A percentile compares a stretch with the other conserved stretches of the same genome.
phyloP scores from a whole-genome alignment of 441 rosid species.

The Iberis amara region DNA sequence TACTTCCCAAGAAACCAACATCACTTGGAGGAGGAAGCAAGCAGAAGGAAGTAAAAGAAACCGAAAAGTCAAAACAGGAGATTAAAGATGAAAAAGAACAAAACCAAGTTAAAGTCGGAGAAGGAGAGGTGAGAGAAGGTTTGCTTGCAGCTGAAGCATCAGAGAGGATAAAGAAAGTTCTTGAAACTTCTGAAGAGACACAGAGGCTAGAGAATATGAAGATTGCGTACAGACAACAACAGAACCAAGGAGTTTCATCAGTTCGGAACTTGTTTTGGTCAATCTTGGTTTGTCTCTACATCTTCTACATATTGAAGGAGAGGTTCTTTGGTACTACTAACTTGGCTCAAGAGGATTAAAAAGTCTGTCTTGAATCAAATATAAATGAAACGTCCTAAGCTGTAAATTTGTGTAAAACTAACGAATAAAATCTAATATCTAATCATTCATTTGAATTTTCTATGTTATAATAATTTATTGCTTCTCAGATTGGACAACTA shows the following conservation, averaged over 20 bases:
- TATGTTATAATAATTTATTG: not conserved
- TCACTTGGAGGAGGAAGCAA: slow-evolving; percentile 27
- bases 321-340: slow-evolving; percentile 23
- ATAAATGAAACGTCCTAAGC: not conserved
- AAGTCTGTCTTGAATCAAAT: not conserved
- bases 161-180: slow-evolving; percentile 25
- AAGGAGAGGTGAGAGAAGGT: slow-evolving; percentile 18
- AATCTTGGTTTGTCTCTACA: slow-evolving; percentile 27
- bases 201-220: slow-evolving; percentile 24
- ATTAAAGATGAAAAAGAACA: slow-evolving; percentile 17
- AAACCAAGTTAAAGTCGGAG: not conserved
- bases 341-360: slow-evolving; percentile 17
- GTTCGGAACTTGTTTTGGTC: slow-evolving; percentile 31
- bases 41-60: slow-evolving; percentile 23
- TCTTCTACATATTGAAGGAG: slow-evolving; percentile 31
- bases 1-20: slow-evolving; percentile 25
- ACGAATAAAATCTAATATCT: slow-evolving; percentile 1
- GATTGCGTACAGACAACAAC: slow-evolving; percentile 8
- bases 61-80: slow-evolving; percentile 20
- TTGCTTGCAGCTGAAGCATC: slow-evolving; percentile 33
- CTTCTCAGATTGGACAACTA: not conserved
- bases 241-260: slow-evolving; percentile 21
- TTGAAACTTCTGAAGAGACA: slow-evolving; percentile 24
- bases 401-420: slow-evolving; percentile 24
- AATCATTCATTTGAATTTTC: too few relatives aligned